Base-by-base conservation (phyloP, 2,329 filamentous ascomycete genomes). In the Neurospora sp. region DNA sequence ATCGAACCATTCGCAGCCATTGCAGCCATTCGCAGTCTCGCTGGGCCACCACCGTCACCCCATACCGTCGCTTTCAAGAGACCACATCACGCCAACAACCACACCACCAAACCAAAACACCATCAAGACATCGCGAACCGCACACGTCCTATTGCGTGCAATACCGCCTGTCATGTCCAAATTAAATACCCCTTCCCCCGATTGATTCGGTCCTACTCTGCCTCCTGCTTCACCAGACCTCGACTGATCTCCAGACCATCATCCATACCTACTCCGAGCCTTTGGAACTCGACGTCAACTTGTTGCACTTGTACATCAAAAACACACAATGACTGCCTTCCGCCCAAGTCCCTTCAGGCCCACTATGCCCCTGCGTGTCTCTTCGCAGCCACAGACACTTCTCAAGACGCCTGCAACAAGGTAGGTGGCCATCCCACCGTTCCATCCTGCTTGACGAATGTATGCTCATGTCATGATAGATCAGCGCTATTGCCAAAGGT, bases 271-370 rank as follows among this genome's bases (percentile, higher is more conserved):
- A 15, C 6, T 15, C 23, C 52, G 52, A 17, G 52, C 52, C 52
- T 62, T 62, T 62, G 52, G 15, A 62, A 33, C 52, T 62, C 52
- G 15, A 62, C 23, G 52, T 62, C 23, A 33, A 12, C 23, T 33
- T 33, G 52, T 33, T 62, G 23, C 52, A 33, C 52, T 62, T 62
- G 52, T 23, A 62, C 23, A 33, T 33, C 23, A 33, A 1, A 17
- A 62, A 62, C 15, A 62, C 6, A 62, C 52, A 62, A 62, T 62
- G 23, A 17, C 23, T 33, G 23, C 52, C 52, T 62, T 33, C 23
- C 52, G 23, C 52, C 52, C 68, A 36, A 66, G 10, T 23, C 65
- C 70, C 23, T 73, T 73, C 67, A 68, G 69, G 17, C 68, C 72
- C 39, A 73, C 72, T 12, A 69, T 69, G 38, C 68, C 68, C 15